phyloP scores from a whole-genome alignment of 208 protist genomes.

The Lotmaria passim region DNA sequence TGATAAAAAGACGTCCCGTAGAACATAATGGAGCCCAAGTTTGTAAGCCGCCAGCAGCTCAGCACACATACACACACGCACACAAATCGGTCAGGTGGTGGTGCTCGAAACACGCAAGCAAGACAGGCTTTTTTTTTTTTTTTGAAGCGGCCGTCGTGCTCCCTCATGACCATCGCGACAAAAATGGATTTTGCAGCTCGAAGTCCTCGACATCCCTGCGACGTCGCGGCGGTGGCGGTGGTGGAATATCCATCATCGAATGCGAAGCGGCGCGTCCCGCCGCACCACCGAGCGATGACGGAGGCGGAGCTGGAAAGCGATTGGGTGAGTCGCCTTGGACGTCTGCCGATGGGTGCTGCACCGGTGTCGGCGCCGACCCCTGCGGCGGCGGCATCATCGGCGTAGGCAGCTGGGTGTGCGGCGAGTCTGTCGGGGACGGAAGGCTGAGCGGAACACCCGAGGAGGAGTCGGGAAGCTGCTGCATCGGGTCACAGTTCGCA shows the following conservation, averaged over 20 bases:
- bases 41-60: no score
- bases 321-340: constrained; percentile 2
- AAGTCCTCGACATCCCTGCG: constrained; percentile 34
- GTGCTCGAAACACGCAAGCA: neutral
- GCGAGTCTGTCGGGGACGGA: constrained; percentile 3
- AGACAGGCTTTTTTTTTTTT: neutral
- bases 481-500: constrained; percentile 3
- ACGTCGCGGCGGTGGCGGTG: constrained; percentile 17
- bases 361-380: neutral
- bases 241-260: neutral
- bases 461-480: constrained; percentile 1
- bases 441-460: neutral
- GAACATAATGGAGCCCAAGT: neutral
- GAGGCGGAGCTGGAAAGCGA: neutral
- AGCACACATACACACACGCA: no score
- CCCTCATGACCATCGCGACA: constrained; percentile 72
- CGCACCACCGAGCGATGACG: no score
- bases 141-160: no score
- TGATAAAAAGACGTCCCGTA: neutral
- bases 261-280: neutral
- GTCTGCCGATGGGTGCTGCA: neutral
- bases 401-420: constrained; percentile 14
- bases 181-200: constrained; percentile 77
- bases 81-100: no score
- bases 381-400: constrained; percentile 9